Evolutionary conservation across 2,329 filamentous ascomycete species (phyloP), one percentile per base, ranked within the genome.

Genomic region (Mariannaea sp.): DNA sequence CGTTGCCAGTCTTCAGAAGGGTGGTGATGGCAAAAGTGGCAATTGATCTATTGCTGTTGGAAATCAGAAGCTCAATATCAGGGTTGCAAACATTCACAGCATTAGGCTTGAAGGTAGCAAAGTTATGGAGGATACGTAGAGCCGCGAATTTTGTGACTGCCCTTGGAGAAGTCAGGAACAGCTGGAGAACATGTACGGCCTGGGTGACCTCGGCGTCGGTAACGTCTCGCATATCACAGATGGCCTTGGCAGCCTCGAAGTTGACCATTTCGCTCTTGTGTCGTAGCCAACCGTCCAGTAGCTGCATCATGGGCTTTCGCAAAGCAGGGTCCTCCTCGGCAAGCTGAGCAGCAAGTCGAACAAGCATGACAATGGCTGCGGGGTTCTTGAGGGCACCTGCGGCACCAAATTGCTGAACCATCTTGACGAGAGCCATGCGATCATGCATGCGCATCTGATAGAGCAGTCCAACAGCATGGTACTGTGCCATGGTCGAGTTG

Each of bases 211-310:
- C 93, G 49, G 86, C 87, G 70, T 99, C 94, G 52, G 90, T 92
- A 40, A 97, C 88, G 72, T 97, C 92, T 60, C 88, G 85, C 82
- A 97, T 88, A 66, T 96, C 90, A 77, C 92, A 96, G 68, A 99
- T 96, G 46, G 93, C 93, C 81, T 97, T 97, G 60, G 94, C 94
- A 48, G 94, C 94, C 77, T 99, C 94, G 65, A 99, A 97, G 79
- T 97, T 97, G 76, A 99, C 92, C 91, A 96, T 96, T 73, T 97
- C 94, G 74, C 92, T 96, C 87, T 99, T 97, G 76, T 97, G 93
- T 72, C 92, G 86, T 73, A 99, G 78, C 93, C 93, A 97, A 68
- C 92, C 90, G 72, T 97, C 93, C 66, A 99, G 83, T 62, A 99
- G 84, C 75, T 92, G 87, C 84, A 96, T 94, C 94, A 99, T 99